A percentile compares a stretch with the other conserved stretches of the same genome.
Evolutionary conservation across 75 land plant genomes (phyloP).

Genomic region (Chamaecyparis obtusa): DNA sequence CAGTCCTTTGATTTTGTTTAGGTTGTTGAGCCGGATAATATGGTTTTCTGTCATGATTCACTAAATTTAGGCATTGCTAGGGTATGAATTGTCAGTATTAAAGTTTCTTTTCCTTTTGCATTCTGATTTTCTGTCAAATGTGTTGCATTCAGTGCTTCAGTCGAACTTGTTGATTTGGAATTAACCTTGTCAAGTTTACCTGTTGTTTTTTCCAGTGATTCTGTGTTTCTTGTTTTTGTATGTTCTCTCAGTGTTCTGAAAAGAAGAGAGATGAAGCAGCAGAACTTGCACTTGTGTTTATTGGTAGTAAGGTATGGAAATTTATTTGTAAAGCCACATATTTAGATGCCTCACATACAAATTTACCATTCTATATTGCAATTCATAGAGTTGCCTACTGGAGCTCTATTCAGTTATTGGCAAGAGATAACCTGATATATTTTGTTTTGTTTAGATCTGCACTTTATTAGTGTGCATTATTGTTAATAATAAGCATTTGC

Average conservation of each 20-base stretch:
- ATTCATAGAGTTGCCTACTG: not conserved
- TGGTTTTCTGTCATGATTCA: not conserved
- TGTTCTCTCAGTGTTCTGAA: constrained; percentile 2
- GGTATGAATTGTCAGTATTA: not conserved
- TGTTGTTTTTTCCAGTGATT: not conserved
- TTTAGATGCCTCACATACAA: not conserved
- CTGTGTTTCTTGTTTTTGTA: not conserved
- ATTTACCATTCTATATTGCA: not conserved
- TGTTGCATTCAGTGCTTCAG: not conserved
- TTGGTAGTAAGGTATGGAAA: constrained; percentile 4
- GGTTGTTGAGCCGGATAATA: not conserved
- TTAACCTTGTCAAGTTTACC: not conserved
- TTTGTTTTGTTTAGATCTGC: not conserved
- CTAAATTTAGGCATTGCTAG: not conserved
- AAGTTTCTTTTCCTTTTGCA: not conserved
- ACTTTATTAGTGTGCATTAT: not conserved
- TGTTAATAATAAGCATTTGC: not conserved
- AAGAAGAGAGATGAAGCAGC: constrained; percentile 9
- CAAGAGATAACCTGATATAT: not conserved
- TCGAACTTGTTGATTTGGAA: not conserved
- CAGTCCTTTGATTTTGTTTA: not conserved
- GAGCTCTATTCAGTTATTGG: not conserved
- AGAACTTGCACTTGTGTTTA: constrained; percentile 3
- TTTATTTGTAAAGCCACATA: not conserved
- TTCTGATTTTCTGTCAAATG: not conserved